phyloP scores from a whole-genome alignment of 306 rosid genomes.

The Corylus heterophylla region DNA sequence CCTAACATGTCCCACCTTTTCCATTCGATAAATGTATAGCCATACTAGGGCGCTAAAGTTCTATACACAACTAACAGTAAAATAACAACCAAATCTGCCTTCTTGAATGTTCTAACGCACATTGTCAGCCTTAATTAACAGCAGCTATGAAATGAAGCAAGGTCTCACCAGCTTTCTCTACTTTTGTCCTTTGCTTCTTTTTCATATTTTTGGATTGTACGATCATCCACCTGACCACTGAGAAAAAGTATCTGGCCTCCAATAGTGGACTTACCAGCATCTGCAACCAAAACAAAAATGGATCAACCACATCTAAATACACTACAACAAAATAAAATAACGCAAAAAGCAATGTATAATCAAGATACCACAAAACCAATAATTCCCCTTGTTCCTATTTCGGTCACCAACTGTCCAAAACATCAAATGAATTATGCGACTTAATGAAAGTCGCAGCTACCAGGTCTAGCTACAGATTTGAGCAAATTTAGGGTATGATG shows the following conservation, averaged over 20 bases:
- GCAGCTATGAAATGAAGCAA: conserved; percentile 18
- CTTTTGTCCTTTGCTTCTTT: conserved; percentile 99
- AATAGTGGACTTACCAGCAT: conserved; percentile 97
- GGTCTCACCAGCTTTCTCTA: conserved; percentile 95
- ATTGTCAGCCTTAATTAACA: conserved; percentile 14
- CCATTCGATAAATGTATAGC: neutral
- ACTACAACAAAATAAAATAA: neutral
- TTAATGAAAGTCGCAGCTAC: neutral
- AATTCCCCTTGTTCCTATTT: neutral
- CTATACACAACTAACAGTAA: neutral
- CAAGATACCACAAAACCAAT: neutral
- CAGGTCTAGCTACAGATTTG: neutral
- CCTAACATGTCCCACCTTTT: neutral
- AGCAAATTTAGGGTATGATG: neutral
- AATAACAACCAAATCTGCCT: neutral
- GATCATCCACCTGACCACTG: conserved; percentile 95
- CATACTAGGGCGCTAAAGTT: neutral
- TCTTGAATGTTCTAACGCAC: neutral
- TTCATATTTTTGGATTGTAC: conserved; percentile 95
- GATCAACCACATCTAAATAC: neutral
- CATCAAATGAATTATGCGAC: neutral
- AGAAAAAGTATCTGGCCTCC: conserved; percentile 99
- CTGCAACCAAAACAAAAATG: conserved; percentile 38
- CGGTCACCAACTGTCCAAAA: neutral
- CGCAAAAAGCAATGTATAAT: neutral